These are phyloP conservation scores for Teratosphaeria gauchensis DNA, from an alignment of 2,329 filamentous ascomycete genomes.

Conservation along the genomic window DNA sequence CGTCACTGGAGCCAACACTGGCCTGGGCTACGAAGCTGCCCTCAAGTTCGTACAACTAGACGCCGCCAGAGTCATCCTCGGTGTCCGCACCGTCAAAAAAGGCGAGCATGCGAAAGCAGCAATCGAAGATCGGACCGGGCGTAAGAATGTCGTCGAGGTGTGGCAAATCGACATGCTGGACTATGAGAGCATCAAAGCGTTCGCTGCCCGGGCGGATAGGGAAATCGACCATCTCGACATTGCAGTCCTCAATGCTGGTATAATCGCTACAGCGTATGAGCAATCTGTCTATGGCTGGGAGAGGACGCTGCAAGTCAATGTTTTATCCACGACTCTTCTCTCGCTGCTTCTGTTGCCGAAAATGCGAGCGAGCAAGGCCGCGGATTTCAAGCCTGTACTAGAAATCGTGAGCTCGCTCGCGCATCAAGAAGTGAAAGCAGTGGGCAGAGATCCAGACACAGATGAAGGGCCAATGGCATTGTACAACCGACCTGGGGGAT, in stretches of 20 bases:
- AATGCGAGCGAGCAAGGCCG: slow-evolving; percentile 2
- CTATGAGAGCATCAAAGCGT: slow-evolving; percentile 14
- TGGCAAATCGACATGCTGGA: slow-evolving; percentile 18
- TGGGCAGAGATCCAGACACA: background rate
- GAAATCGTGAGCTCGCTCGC: slow-evolving; percentile 10
- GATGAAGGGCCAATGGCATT: background rate
- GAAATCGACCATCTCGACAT: slow-evolving; percentile 25
- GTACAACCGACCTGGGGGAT: background rate
- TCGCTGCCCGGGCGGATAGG: slow-evolving; percentile 18
- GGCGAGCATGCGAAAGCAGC: slow-evolving; percentile 25
- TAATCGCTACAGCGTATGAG: slow-evolving; percentile 16
- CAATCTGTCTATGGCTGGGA: slow-evolving; percentile 29
- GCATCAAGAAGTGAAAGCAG: background rate
- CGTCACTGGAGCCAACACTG: slow-evolving; percentile 29
- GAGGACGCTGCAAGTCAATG: slow-evolving; percentile 47
- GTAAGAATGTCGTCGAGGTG: slow-evolving; percentile 24
- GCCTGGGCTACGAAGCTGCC: slow-evolving; percentile 30
- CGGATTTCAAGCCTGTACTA: slow-evolving; percentile 8
- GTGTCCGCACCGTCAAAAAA: slow-evolving; percentile 27
- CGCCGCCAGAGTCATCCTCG: slow-evolving; percentile 30
- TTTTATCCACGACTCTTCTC: slow-evolving; percentile 47
- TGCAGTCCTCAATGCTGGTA: slow-evolving; percentile 32
- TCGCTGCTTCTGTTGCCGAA: slow-evolving; percentile 39
- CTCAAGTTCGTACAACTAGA: slow-evolving; percentile 29
- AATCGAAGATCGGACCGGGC: slow-evolving; percentile 21